A percentile compares a stretch with the other conserved stretches of the same genome.
phyloP scores from a whole-genome alignment of 2,329 filamentous ascomycete genomes.

The Pestalotiopsis fici region DNA sequence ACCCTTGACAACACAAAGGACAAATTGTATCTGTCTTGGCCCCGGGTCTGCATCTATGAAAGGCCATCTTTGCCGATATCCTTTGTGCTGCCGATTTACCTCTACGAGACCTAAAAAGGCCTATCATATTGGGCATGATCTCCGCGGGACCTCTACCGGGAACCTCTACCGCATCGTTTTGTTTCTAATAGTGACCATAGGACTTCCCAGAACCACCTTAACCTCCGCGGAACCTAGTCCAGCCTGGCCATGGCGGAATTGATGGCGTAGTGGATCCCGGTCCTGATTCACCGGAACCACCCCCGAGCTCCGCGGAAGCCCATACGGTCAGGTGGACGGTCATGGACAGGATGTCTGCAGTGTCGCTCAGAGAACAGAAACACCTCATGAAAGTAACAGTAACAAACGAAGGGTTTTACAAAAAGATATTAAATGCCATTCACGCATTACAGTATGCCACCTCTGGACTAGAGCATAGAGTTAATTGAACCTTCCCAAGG shows the following conservation, averaged over 20 bases:
- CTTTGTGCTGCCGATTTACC: too few species aligned
- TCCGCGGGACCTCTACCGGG: not conserved
- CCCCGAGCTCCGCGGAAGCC: not conserved
- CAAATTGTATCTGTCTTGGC: too few species aligned
- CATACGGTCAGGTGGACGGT: not conserved
- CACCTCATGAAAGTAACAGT: too few species aligned
- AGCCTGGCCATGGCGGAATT: not conserved
- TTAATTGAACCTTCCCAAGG: too few species aligned
- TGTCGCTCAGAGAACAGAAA: too few species aligned
- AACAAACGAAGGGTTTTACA: not conserved
- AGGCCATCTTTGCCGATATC: too few species aligned
- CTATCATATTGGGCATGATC: not conserved
- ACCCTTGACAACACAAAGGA: too few species aligned
- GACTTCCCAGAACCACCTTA: not conserved
- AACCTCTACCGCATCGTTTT: not conserved
- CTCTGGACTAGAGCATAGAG: not conserved
- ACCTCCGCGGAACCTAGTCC: not conserved
- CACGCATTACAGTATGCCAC: not conserved
- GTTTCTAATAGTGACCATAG: not conserved
- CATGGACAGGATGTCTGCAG: too few species aligned
- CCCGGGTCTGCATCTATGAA: too few species aligned
- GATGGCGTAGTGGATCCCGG: not conserved
- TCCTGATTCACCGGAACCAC: not conserved
- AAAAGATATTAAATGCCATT: not conserved
- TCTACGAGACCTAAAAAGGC: too few species aligned